phyloP scores from a whole-genome alignment of 148 eudicot species.

The Oxyria digyna region DNA sequence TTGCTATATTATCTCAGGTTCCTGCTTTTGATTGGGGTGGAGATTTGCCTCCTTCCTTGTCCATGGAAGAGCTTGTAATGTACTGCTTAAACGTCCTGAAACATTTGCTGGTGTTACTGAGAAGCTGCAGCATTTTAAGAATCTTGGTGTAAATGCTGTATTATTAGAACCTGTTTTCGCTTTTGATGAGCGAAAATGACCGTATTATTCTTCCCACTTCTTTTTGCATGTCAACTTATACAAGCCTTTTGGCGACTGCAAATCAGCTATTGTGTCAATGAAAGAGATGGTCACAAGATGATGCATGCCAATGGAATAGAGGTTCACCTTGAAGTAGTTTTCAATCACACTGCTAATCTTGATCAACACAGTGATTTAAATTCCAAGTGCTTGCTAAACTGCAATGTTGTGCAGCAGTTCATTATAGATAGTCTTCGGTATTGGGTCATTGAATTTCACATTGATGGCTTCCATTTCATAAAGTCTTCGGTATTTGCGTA shows the following conservation, averaged over 20 bases:
- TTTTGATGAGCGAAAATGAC: constrained; percentile 45
- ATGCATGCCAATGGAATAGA: constrained; percentile 76
- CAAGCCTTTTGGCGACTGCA: constrained; percentile 42
- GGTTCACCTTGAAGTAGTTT: constrained; percentile 80
- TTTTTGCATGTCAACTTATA: constrained; percentile 41
- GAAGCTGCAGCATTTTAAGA: constrained; percentile 57
- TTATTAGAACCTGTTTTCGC: constrained; percentile 69
- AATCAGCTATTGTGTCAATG: constrained; percentile 45
- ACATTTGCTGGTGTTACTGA: constrained; percentile 65
- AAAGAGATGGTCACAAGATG: constrained; percentile 84
- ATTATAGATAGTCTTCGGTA: constrained; percentile 75
- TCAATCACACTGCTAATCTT: constrained; percentile 51
- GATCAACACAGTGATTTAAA: constrained; percentile 16
- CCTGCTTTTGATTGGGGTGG: constrained; percentile 71
- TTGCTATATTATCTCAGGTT: constrained; percentile 34
- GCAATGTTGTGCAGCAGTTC: constrained; percentile 68
- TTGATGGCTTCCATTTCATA: constrained; percentile 85
- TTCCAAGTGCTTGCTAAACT: constrained; percentile 41
- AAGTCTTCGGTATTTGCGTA: constrained; percentile 47
- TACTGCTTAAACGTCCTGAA: constrained; percentile 72
- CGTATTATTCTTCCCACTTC: constrained; percentile 76
- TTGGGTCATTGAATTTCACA: constrained; percentile 75
- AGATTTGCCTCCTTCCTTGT: constrained; percentile 44
- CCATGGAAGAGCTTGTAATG: constrained; percentile 68
- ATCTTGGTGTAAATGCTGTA: constrained; percentile 76